Conservation (phyloP, 345 rosid species). For the Limnanthes douglasii region DNA sequence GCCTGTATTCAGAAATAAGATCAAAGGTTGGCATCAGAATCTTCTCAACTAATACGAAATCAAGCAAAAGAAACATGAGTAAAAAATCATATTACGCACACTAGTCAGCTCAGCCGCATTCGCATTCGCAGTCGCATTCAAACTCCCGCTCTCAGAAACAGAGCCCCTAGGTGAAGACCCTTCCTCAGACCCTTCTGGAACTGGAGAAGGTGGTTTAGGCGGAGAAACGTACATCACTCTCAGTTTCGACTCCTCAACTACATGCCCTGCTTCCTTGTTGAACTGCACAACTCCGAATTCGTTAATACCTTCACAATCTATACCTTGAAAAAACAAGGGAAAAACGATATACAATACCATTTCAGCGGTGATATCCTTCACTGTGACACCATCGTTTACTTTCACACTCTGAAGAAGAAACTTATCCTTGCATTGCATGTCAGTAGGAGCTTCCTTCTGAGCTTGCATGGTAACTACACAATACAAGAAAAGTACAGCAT, state of each 20-base stretch:
- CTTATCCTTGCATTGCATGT: conserved; percentile 76
- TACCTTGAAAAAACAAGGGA: neutral
- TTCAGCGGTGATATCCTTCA: conserved; percentile 56
- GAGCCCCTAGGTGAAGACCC: conserved; percentile 66
- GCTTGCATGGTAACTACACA: conserved; percentile 77
- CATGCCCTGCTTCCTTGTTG: conserved; percentile 58
- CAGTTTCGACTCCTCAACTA: conserved; percentile 67
- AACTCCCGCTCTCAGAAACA: conserved; percentile 40
- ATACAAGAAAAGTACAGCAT: conserved; percentile 1
- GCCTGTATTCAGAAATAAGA: conserved; percentile 23
- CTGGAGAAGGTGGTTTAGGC: conserved; percentile 68
- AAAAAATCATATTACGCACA: conserved; percentile 19
- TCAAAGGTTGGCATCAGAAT: conserved; percentile 3
- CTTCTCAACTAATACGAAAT: neutral
- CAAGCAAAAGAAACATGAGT: neutral
- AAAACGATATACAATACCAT: conserved; percentile 24
- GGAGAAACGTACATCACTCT: conserved; percentile 60
- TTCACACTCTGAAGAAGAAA: conserved; percentile 72
- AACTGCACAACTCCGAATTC: conserved; percentile 23
- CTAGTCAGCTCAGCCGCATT: conserved; percentile 30
- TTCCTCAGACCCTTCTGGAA: conserved; percentile 65
- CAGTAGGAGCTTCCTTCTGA: conserved; percentile 59
- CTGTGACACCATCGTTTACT: conserved; percentile 22
- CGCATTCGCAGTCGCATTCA: conserved; percentile 31
- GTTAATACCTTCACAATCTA: conserved; percentile 1